phyloP scores from a whole-genome alignment of 768 basidiomycete species.

The Boletus insuetus region DNA sequence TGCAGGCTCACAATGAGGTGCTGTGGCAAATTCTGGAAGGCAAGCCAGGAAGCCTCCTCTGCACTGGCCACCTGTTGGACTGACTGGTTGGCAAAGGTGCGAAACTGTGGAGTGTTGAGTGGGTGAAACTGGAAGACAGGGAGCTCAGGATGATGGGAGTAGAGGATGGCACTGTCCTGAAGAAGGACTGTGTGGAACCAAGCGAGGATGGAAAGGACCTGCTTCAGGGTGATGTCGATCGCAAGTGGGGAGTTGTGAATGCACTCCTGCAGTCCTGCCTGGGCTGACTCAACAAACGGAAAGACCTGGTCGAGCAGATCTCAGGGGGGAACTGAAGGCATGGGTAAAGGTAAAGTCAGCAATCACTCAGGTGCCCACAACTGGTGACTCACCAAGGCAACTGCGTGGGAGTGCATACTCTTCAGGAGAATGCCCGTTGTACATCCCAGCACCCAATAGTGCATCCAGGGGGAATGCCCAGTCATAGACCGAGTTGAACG shows the following conservation, averaged over 20 bases:
- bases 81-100: not conserved
- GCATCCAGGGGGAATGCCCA: no score
- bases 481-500: not conserved
- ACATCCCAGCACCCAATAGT: slow-evolving; percentile 33
- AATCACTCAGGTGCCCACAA: not conserved
- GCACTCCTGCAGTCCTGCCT: not conserved
- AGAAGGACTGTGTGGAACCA: slow-evolving; percentile 30
- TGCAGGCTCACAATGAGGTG: not conserved
- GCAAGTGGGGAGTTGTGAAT: not conserved
- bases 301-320: slow-evolving; percentile 10
- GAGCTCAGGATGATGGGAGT: slow-evolving; percentile 11
- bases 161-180: slow-evolving; percentile 36
- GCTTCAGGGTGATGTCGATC: slow-evolving; percentile 21
- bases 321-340: slow-evolving; percentile 13
- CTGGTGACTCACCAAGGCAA: not conserved
- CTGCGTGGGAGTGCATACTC: slow-evolving; percentile 22
- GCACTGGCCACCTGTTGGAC: slow-evolving; percentile 12
- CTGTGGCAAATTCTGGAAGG: slow-evolving; percentile 25
- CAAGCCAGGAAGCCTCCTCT: slow-evolving; percentile 7
- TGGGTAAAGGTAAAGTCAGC: not conserved
- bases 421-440: slow-evolving; percentile 7
- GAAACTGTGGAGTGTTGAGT: slow-evolving; percentile 19
- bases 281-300: not conserved
- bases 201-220: slow-evolving; percentile 27
- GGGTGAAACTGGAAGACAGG: slow-evolving; percentile 26